Base-by-base conservation (phyloP, 139 green algal species). In the Pseudopediastrum boryanum region DNA sequence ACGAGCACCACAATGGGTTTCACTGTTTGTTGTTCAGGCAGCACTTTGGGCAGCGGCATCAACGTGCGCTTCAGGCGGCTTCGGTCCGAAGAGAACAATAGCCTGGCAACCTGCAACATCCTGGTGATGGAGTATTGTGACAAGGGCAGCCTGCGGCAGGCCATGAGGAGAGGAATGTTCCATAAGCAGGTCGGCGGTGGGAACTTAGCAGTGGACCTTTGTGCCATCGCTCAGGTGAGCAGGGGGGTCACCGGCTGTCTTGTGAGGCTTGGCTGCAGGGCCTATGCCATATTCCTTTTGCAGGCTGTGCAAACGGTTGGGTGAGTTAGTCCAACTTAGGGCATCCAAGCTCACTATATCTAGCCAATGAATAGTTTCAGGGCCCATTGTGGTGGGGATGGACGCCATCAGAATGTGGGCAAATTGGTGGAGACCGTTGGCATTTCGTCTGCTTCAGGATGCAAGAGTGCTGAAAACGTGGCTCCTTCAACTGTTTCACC, bases 81-180 rank as follows among this genome's bases (percentile, higher is more conserved):
- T 25, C 79, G 85, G 61, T 63, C 81, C 10, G 81, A 85, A 25
- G 85, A 90, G 76, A 78, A 87, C 75, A 63, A 54, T 42, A 58
- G 62, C 5, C 63, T 87, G 51, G 79, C 81, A 39, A 90, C 85
- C 6, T 90, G 85, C 71, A 90, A 90, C 81, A 87, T 90, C 75
- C 13, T 90, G 79, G 85, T 89, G 42, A 85, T 71, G 63, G 63
- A 71, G 31, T 43, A 56, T 12, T 73, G 65, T n/a, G 65, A 73
- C 38, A 27, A 8, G 12, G 65, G 65, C n/a, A 79, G 59, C 23
- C 71, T 89, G 41, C 62, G 82, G 3, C 72, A 85, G 43, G 85
- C 85, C 61, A 85, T 88, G 75, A 86, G 85, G 76, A 85, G 86
- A 54, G 80, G 85, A 36, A 76, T 86, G 25, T 88, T 90, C 80